Conservation (phyloP, 805 yeast species). For the Ogataea ramenticola region DNA sequence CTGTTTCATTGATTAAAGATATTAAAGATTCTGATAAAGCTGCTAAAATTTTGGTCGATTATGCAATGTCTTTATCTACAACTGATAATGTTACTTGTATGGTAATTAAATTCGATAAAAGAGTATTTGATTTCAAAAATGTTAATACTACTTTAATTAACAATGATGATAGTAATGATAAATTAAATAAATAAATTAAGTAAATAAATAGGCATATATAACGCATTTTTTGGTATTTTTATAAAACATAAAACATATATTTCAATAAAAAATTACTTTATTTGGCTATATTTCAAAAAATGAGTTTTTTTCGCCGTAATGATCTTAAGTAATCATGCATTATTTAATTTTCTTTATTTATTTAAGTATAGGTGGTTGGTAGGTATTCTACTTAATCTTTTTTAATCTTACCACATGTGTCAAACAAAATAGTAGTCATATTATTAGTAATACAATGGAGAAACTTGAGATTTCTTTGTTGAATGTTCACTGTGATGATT, state of each 20-base stretch:
- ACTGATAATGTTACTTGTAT: constrained; percentile 91
- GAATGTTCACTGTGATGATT: constrained; percentile 51
- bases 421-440: no score
- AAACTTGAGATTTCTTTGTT: constrained; percentile 21
- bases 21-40: constrained; percentile 56
- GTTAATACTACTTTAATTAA: not conserved
- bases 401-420: no score
- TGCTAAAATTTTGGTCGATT: constrained; percentile 56
- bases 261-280: no score
- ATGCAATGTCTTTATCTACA: constrained; percentile 71
- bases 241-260: no score
- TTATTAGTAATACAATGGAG: no score
- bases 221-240: no score
- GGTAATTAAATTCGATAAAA: constrained; percentile 59
- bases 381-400: no score
- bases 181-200: not conserved
- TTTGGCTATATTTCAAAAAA: no score
- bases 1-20: constrained; percentile 62
- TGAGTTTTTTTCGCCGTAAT: not conserved
- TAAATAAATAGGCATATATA: no score
- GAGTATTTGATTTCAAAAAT: constrained; percentile 28
- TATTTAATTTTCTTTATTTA: no score
- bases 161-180: not conserved
- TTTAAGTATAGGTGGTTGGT: no score
- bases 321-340: no score